These are phyloP conservation scores for Xylaria sp. DNA, from an alignment of 2,329 filamentous ascomycete species.

Conservation along the genomic window DNA sequence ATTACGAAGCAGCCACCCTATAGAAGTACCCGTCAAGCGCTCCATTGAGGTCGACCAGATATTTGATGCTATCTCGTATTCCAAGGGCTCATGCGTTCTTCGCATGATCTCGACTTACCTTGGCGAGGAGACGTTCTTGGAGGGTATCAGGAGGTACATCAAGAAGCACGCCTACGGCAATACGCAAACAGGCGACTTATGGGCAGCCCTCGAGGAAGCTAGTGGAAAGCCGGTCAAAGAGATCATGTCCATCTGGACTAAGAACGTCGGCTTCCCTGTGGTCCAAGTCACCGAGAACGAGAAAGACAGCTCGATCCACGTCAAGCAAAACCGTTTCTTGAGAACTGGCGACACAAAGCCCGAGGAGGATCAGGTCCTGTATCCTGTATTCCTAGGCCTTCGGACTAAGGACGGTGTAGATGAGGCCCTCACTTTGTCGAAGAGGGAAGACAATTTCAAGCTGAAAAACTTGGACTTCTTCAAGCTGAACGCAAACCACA, in stretches of 20 bases:
- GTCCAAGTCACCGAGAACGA: constrained; percentile 81
- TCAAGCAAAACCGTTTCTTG: constrained; percentile 95
- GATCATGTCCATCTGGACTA: constrained; percentile 96
- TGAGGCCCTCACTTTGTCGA: constrained; percentile 69
- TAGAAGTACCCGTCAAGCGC: constrained; percentile 93
- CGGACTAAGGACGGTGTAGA: constrained; percentile 83
- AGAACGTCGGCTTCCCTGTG: constrained; percentile 92
- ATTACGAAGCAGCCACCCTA: constrained; percentile 90
- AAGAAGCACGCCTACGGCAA: constrained; percentile 98
- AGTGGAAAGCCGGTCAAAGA: constrained; percentile 89
- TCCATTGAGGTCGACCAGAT: constrained; percentile 98
- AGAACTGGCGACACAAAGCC: constrained; percentile 91
- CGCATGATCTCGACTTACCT: constrained; percentile 97
- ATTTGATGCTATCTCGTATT: constrained; percentile 96
- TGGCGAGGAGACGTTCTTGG: constrained; percentile 89
- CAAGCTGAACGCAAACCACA: constrained; percentile 96
- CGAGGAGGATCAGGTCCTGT: constrained; percentile 86
- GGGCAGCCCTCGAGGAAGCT: constrained; percentile 83
- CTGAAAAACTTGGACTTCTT: constrained; percentile 83
- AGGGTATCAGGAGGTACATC: constrained; percentile 87
- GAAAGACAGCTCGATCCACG: constrained; percentile 70
- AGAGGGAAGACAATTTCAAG: constrained; percentile 77
- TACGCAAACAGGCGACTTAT: constrained; percentile 87
- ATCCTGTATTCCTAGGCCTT: constrained; percentile 86
- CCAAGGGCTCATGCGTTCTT: constrained; percentile 92